Evolutionary conservation across 108 stramenopile species (phyloP).

Genomic region (Cyclotella choctawhatcheeana): DNA sequence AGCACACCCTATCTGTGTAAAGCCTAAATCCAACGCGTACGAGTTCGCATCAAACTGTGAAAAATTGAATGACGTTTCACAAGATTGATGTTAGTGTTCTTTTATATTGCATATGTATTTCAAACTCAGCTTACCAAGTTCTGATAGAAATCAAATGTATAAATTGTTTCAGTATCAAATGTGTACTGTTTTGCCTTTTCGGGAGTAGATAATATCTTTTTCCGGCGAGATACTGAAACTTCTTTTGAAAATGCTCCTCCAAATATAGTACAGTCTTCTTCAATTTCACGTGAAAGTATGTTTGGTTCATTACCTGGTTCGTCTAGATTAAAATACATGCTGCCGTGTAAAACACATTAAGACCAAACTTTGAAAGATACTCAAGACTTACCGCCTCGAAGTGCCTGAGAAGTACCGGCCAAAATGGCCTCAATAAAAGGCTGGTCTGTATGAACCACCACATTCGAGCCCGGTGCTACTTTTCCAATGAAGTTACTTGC

Average conservation of each 20-base stretch:
- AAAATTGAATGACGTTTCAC: too few species aligned
- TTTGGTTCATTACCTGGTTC: slow-evolving; percentile 54
- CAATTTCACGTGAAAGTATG: slow-evolving; percentile 34
- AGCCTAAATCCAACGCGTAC: slow-evolving; percentile 55
- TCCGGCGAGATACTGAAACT: slow-evolving; percentile 34
- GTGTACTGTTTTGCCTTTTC: slow-evolving; percentile 21
- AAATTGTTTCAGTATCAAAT: slow-evolving; percentile 56
- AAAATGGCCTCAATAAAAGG: slow-evolving; percentile 42
- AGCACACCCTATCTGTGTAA: slow-evolving; percentile 45
- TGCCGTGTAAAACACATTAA: too few species aligned
- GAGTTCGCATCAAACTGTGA: too few species aligned
- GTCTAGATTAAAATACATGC: slow-evolving; percentile 27
- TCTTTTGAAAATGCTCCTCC: slow-evolving; percentile 47
- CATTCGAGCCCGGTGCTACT: slow-evolving; percentile 40
- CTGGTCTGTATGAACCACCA: slow-evolving; percentile 38
- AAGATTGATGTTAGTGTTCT: too few species aligned
- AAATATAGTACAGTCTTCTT: slow-evolving; percentile 50
- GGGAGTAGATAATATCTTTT: slow-evolving; percentile 45
- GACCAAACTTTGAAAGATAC: too few species aligned
- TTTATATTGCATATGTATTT: slow-evolving; percentile 34
- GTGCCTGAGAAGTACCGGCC: slow-evolving; percentile 40
- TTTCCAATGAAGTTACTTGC: slow-evolving; percentile 45
- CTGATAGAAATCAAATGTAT: slow-evolving; percentile 66
- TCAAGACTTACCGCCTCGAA: slow-evolving; percentile 41
- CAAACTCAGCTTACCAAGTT: slow-evolving; percentile 53